phyloP scores from a whole-genome alignment of 116 monocot genomes.

The Phalaenopsis hybrid region DNA sequence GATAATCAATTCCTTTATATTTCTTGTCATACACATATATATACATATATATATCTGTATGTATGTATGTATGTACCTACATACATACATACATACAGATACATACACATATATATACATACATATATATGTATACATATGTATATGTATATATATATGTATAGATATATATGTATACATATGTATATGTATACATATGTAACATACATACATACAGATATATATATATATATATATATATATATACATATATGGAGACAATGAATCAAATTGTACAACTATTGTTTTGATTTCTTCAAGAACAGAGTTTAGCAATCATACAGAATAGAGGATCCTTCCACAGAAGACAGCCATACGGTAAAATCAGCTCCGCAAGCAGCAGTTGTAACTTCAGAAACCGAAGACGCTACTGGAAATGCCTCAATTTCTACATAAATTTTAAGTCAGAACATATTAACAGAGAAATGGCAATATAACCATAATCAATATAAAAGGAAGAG shows the following conservation, averaged over 20 bases:
- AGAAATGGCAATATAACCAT: background rate
- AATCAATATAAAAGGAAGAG: too few relatives aligned
- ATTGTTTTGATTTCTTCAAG: background rate
- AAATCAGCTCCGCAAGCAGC: constrained; percentile 85
- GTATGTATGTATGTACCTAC: too few relatives aligned
- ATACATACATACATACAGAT: too few relatives aligned
- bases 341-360: constrained; percentile 90
- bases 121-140: too few relatives aligned
- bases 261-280: background rate
- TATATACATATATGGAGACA: background rate
- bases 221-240: too few relatives aligned
- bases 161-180: too few relatives aligned
- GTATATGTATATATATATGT: too few relatives aligned
- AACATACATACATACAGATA: too few relatives aligned
- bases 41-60: too few relatives aligned
- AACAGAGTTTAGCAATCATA: constrained; percentile 26
- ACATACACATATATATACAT: too few relatives aligned
- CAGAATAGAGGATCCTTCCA: constrained; percentile 90
- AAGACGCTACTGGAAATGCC: constrained; percentile 59
- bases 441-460: background rate
- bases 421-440: constrained; percentile 64
- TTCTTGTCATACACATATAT: background rate
- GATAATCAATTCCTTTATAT: background rate
- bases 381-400: constrained; percentile 65
- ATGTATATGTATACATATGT: too few relatives aligned